Evolutionary conservation across 805 yeast species (phyloP).

Genomic region (Blastobotrys robertii): DNA sequence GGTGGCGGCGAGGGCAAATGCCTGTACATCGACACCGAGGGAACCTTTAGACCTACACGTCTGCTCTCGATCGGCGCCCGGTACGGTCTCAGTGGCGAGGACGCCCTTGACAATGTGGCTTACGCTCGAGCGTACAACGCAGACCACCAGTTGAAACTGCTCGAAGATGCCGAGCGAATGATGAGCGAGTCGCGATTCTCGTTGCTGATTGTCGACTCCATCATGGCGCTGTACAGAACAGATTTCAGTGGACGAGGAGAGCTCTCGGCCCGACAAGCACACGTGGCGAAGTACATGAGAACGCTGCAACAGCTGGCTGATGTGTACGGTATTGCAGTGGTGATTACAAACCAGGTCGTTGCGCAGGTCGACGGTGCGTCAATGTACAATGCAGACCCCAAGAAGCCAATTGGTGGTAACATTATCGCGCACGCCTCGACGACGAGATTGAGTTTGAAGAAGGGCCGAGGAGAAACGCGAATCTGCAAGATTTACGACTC

Average conservation of each 20-base stretch:
- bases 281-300: conserved; percentile 88
- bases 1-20: conserved; percentile 99
- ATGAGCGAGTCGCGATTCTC: conserved; percentile 93
- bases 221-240: conserved; percentile 92
- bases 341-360: conserved; percentile 91
- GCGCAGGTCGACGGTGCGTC: conserved; percentile 85
- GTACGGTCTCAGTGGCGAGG: conserved; percentile 85
- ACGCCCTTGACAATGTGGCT: conserved; percentile 93
- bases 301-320: conserved; percentile 88
- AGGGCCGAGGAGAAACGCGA: conserved; percentile 88
- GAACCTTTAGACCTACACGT: conserved; percentile 90
- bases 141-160: conserved; percentile 82
- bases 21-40: conserved; percentile 91
- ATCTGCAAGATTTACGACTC: conserved; percentile 92
- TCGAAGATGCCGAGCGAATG: conserved; percentile 88
- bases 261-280: conserved; percentile 86
- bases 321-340: conserved; percentile 95
- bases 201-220: conserved; percentile 86
- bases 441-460: conserved; percentile 79
- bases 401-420: conserved; percentile 97
- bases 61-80: conserved; percentile 83
- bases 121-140: conserved; percentile 97
- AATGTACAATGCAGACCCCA: conserved; percentile 88
- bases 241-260: conserved; percentile 96
- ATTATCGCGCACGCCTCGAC: conserved; percentile 96